Base-by-base conservation (phyloP, 1,139 yeast species). In the Sugiyamaella paludigena region DNA sequence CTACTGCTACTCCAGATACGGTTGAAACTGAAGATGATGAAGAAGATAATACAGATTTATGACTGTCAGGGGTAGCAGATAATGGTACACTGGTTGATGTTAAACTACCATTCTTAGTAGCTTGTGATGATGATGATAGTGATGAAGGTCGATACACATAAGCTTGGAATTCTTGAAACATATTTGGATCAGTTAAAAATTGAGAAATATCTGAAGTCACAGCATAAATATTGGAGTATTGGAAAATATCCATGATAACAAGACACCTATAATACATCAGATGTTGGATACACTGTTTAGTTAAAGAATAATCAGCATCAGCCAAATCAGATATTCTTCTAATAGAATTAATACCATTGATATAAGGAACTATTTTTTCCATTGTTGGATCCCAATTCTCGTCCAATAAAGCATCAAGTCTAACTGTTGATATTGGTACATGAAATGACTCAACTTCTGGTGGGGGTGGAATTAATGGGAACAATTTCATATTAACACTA, bases 301-400 rank as follows among this genome's bases (percentile, higher is more conserved):
- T 88, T 45, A 92, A 72, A 13, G 77, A 71, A 56, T 83, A 84
- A 60, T 89, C 94, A 26, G 96, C 86, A 58, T 87, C 82, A 1
- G 97, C 89, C 42, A 89, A 65, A 51, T 81, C 81, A 35, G 96
- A 80, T 36, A 94, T 91, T 52, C 79, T 78, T 36, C 80, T 77
- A 15, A 92, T 80, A 2, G 95, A 87, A 63, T 92, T 91, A 43
- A 89, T 74, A 1, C 99, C 98, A 62, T 94, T 81, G 40, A 92
- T 87, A 58, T 75, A 85, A 0, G 97, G 96, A 11, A 88, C 70
- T 31, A 92, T 86, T 57, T 85, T 84, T 38, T 88, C 74, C 94
- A 92, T 85, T 2, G 98, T 92, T 1, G 98, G 97, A 64, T 92
- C 98, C 98, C 98, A 92, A 59, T 87, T 86, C 6, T 85, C 85